Evolutionary conservation across 2,329 filamentous ascomycete species (phyloP), one percentile per base, ranked within the genome.

Genomic region (Ophiostoma tasmaniense): DNA sequence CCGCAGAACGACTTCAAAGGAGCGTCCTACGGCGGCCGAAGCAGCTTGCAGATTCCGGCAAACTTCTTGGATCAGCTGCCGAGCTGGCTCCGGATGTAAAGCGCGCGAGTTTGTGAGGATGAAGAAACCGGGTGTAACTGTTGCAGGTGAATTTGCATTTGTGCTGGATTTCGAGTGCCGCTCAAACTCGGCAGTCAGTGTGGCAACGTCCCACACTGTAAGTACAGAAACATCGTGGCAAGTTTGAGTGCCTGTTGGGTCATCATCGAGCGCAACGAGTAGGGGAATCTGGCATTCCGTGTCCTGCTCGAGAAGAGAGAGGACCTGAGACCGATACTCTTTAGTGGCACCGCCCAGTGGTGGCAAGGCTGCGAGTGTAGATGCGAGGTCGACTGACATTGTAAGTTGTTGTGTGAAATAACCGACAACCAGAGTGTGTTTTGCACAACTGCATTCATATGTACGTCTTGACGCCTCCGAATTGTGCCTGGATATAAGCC

Each of bases 161-260:
- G 35, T n/a, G n/a, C 35, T 10, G 35, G 37, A 3, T 39, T 39
- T 75, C 0, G 71, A 71, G 1, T 75, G 78, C 39, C 75, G 75
- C 2, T 74, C 74, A 71, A 87, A 82, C 72, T 85, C 82, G 8
- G 74, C 71, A 2, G 75, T 75, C 1, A 86, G 77, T 0, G 79
- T 81, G 1, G 76, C 72, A 6, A 79, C 72, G 69, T 83, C 81
- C 84, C 84, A 87, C 5, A 82, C 81, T 0, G 83, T 84, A 25
- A 87, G 77, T 1, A 87, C 83, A 66, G 79, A 76, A 70, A 87
- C 82, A 72, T 83, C 80, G 74, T 87, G 83, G 75, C 84, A 86
- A n/a, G 85, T 87, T 73, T 87, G 85, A 0, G 84, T 87, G n/a
- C 84, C 84, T 0, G 85, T 87, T 39, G 84, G 84, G 68, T 87